Evolutionary conservation across 2,329 filamentous ascomycete genomes (phyloP).

Genomic region (Aspergillus floridensis): DNA sequence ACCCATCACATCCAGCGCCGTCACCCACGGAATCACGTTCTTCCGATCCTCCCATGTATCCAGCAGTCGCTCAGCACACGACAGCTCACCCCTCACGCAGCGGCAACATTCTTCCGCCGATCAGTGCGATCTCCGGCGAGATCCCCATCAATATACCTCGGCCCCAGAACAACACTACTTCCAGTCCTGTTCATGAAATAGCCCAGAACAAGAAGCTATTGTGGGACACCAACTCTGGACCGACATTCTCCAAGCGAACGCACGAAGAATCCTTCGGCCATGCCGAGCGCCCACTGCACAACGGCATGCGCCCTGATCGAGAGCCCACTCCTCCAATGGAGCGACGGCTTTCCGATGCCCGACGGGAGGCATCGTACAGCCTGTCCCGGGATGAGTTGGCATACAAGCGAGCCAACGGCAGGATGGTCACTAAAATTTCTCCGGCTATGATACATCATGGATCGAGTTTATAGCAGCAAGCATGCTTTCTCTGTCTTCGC

Average conservation of each 20-base stretch:
- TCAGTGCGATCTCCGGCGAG: slow-evolving; percentile 36
- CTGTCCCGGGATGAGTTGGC: slow-evolving; percentile 30
- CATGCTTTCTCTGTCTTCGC: neutral
- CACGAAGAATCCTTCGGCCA: slow-evolving; percentile 41
- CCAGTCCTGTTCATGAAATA: slow-evolving; percentile 24
- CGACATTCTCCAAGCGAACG: slow-evolving; percentile 31
- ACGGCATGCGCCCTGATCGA: slow-evolving; percentile 45
- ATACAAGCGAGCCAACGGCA: slow-evolving; percentile 37
- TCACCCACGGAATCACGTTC: slow-evolving; percentile 39
- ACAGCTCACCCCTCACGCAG: slow-evolving; percentile 26
- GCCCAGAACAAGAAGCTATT: slow-evolving; percentile 28
- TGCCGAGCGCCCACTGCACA: slow-evolving; percentile 41
- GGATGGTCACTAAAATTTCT: slow-evolving; percentile 33
- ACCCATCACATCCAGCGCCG: slow-evolving; percentile 8
- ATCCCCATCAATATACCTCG: slow-evolving; percentile 24
- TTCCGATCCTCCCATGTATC: slow-evolving; percentile 40
- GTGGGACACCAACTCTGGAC: slow-evolving; percentile 27
- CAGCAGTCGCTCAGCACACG: slow-evolving; percentile 34
- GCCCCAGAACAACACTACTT: slow-evolving; percentile 23
- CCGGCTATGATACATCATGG: slow-evolving; percentile 20
- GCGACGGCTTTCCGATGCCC: slow-evolving; percentile 28
- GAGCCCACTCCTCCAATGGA: slow-evolving; percentile 23
- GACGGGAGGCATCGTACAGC: slow-evolving; percentile 23
- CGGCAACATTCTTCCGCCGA: slow-evolving; percentile 32
- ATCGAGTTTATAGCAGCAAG: neutral